These are phyloP conservation scores for Nelumbo lutea DNA, from an alignment of 164 flowering plant species.

Conservation along the genomic window DNA sequence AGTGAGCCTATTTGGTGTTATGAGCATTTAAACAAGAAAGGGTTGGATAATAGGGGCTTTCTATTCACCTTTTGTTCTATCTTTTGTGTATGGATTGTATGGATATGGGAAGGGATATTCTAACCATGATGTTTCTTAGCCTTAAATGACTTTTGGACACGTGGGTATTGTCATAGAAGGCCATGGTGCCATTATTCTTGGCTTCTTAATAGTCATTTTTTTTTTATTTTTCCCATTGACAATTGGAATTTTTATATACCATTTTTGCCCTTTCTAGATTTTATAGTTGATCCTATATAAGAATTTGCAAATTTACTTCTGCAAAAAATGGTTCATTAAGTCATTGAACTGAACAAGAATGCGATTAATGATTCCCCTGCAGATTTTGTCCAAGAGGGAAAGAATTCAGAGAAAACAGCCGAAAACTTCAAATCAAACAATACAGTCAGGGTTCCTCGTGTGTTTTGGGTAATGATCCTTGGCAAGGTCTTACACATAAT, in stretches of 20 bases:
- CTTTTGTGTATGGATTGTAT: no score
- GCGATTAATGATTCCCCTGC: slow-evolving; percentile 11
- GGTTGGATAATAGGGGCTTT: no score
- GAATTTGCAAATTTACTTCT: background rate
- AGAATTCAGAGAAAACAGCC: slow-evolving; percentile 65
- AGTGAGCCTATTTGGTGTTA: no score
- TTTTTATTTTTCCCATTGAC: no score
- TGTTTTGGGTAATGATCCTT: slow-evolving; percentile 61
- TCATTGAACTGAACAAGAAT: background rate
- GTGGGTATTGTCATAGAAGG: background rate
- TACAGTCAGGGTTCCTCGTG: slow-evolving; percentile 53
- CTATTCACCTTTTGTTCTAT: no score
- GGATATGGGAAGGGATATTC: no score
- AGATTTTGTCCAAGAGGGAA: slow-evolving; percentile 89
- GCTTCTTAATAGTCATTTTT: background rate
- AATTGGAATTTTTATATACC: no score
- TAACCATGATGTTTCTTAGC: no score
- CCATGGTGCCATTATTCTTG: background rate
- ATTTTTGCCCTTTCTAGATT: no score
- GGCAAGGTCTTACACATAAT: background rate
- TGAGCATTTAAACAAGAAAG: no score
- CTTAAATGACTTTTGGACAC: no score
- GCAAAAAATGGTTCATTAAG: background rate
- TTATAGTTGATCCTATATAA: no score
- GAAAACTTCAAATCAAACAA: slow-evolving; percentile 52